Conservation (phyloP, 2,329 filamentous ascomycete species). For the Cryphonectria radicalis region DNA sequence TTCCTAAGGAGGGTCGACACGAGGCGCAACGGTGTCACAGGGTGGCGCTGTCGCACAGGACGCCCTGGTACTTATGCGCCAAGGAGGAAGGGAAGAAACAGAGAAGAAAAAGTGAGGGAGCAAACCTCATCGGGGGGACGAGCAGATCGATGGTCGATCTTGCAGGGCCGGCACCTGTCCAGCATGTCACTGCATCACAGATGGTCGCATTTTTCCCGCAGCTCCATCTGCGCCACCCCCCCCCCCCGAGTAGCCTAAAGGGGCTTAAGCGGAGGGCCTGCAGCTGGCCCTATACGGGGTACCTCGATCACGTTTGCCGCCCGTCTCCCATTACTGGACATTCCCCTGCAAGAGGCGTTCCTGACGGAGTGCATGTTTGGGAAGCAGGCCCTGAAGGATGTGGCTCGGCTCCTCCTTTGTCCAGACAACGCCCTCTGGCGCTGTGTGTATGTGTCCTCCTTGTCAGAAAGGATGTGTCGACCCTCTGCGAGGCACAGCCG, state of each 20-base stretch:
- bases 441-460: neutral
- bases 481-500: neutral
- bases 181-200: neutral
- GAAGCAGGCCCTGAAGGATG: constrained; percentile 10
- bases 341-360: constrained; percentile 12
- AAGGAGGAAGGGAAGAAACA: neutral
- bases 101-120: neutral
- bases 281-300: neutral
- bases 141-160: constrained; percentile 10
- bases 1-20: neutral
- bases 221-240: neutral
- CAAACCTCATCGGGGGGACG: neutral
- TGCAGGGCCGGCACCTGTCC: neutral
- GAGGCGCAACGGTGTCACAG: neutral
- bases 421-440: neutral
- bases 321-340: neutral
- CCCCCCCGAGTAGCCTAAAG: neutral
- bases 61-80: neutral
- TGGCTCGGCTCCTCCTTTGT: constrained; percentile 6
- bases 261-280: neutral
- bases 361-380: constrained; percentile 16
- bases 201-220: neutral
- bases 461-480: neutral
- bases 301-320: constrained; percentile 2
- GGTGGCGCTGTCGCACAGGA: neutral